Evolutionary conservation across 805 yeast genomes (phyloP), one percentile per base, ranked within the genome.

Genomic region (Kluyveromyces starmeri): DNA sequence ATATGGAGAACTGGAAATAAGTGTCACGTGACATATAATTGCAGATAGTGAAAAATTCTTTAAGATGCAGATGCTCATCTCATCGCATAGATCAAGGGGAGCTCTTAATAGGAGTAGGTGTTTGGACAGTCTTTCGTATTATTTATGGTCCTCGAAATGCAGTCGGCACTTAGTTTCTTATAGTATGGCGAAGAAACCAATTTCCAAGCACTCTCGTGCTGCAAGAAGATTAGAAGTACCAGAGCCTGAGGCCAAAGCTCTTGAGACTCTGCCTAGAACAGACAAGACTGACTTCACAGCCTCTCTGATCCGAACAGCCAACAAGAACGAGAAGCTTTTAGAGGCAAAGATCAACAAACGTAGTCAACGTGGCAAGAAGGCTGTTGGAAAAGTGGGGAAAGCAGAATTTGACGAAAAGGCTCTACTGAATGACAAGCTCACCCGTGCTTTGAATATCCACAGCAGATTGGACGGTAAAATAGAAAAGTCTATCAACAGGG

Each of bases 141-240:
- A n/a, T n/a, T n/a, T n/a, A n/a, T n/a, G n/a, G n/a, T n/a, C n/a
- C n/a, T n/a, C n/a, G n/a, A n/a, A n/a, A n/a, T n/a, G n/a, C n/a
- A n/a, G n/a, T n/a, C n/a, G n/a, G n/a, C n/a, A n/a, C n/a, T n/a
- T n/a, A n/a, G n/a, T n/a, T n/a, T n/a, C n/a, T n/a, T n/a, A n/a
- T n/a, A 30, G 17, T 13, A 50, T 49, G 54, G 50, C 46, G 5
- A 49, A 40, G 35, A 49, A 45, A 62, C 26, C 26, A 11, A 70
- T 76, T 18, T 77, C 84, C 13, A 78, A 78, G 44, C 75, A 70
- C 41, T 77, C 86, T 28, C 70, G 92, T 61, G 85, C 86, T 2
- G 88, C 92, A 2, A 74, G 88, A 60, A 67, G 85, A 53, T 80
- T 78, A 5, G 71, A 67, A 39, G 55, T 61, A 10, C 59, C 51